Evolutionary conservation across 257 asterid genomes (phyloP), one percentile per base, ranked within the genome.

Genomic region (Anisodus acutangulus): DNA sequence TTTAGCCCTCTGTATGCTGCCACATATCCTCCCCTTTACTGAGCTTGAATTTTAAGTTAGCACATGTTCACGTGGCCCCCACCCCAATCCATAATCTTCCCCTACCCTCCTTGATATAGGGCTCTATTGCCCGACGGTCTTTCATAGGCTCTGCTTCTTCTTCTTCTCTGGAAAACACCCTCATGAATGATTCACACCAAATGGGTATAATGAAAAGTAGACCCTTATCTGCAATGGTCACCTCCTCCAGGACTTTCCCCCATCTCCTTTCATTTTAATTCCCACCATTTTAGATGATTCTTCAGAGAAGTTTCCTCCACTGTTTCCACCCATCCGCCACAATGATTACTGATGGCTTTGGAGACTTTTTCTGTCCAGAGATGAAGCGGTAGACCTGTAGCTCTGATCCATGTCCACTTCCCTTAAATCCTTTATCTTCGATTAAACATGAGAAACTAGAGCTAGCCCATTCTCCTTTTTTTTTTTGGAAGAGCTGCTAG

Each of bases 401-500:
- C n/a, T 66, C 72, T 11, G n/a, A 31, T 66, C 72, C 72, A 66
- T 66, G 47, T 31, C 45, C 47, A 31, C 47, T 31, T 12, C 47
- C 39, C 59, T 45, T 47, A 11, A 47, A 47, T 72, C 58, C 59
- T 45, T 72, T 45, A 43, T 45, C 37, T 19, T 19, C 3, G 58
- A 49, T 72, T 72, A 72, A 72, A 45, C 80, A 72, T 11, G 41
- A 45, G 80, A 72, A 47, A 45, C 39, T 71, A 11, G 22, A 39
- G 78, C 53, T 68, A 68, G 78, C 78, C 51, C 26, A 69, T 72
- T n/a, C 9, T n/a, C 51, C 35, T 10, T 45, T 17, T 43, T 43
- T 71, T 9, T 70, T 70, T 13, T 17, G 16, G 37, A 71, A 43
- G 37, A 71, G 37, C n/a, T 8, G 16, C 79, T 71, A 17, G 79